Evolutionary conservation across 1,139 yeast genomes (phyloP), one percentile per base, ranked within the genome.

Genomic region (Candida sp.): DNA sequence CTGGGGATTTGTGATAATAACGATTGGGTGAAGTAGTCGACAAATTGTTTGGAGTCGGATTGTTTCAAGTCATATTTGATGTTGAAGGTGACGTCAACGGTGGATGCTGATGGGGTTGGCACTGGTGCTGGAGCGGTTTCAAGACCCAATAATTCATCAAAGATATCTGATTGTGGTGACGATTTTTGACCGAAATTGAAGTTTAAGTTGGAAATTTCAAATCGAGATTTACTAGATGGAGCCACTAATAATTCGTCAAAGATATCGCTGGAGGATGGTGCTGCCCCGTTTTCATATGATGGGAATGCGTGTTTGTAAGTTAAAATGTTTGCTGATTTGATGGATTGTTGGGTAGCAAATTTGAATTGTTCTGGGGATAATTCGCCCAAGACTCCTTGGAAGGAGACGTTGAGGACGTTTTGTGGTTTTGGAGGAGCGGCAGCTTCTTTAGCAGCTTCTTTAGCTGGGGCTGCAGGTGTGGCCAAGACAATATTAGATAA

Each of bases 181-280:
- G 42, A 49, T 42, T 50, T 45, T 32, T 52, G 38, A 30, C 45
- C 48, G 49, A 68, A 66, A 39, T 58, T 55, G 51, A 64, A 71
- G 15, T 53, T 46, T 34, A 69, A 54, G 39, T 60, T 67, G 38
- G 51, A 54, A 43, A 79, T 77, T 36, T 69, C 68, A 58, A 87
- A 83, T 61, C 90, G 73, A 41, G 76, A 77, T 32, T 77, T 66
- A 38, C 77, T 77, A 34, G 80, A 79, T 34, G 84, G 68, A 23
- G 84, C 80, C 4, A 81, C 72, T 39, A 85, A 54, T 49, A 87
- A 66, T 35, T 79, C 86, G 56, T 85, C 93, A 56, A 87, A 87
- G 12, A 81, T 52, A 32, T 84, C 82, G 52, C 82, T 87, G 45
- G 66, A 66, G 41, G 53, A 44, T 15, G 48, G 42, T 9, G 54